Evolutionary conservation across 352 stramenopile species (phyloP).

Genomic region (Globisporangium polare): DNA sequence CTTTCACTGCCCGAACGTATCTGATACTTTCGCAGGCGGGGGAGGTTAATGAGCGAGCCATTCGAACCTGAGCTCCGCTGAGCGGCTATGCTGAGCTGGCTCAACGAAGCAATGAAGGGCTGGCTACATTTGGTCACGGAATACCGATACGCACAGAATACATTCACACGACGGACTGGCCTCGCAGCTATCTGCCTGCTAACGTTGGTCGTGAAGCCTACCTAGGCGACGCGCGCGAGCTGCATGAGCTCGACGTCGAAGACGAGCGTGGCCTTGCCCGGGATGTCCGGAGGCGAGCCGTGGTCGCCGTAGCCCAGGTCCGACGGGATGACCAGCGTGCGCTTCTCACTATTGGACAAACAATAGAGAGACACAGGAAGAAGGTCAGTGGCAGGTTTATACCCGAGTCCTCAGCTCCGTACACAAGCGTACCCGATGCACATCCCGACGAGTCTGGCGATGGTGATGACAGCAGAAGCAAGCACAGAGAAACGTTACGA

Average conservation of each 20-base stretch:
- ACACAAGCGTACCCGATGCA: constrained; percentile 2
- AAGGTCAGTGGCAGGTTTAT: not conserved
- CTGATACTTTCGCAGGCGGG: too few species aligned
- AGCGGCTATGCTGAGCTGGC: too few species aligned
- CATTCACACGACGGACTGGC: too few species aligned
- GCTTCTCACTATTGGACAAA: constrained; percentile 66
- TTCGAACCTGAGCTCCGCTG: too few species aligned
- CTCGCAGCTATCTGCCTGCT: too few species aligned
- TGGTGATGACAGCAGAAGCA: not conserved
- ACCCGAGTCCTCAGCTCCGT: not conserved
- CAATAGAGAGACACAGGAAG: not conserved
- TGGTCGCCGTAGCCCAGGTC: constrained; percentile 93
- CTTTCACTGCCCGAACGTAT: too few species aligned
- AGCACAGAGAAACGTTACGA: not conserved
- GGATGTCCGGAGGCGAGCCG: constrained; percentile 92
- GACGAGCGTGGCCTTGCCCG: constrained; percentile 91
- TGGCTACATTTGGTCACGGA: too few species aligned
- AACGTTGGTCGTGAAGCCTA: too few species aligned
- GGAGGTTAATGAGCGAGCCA: too few species aligned
- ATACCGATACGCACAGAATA: too few species aligned
- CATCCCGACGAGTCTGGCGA: not conserved
- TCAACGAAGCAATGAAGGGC: too few species aligned
- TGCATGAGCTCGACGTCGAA: constrained; percentile 97
- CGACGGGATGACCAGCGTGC: constrained; percentile 80
- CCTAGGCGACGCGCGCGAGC: constrained; percentile 67